Percentiles rank a stretch among this genome's conserved stretches.
Evolutionary conservation across 2,329 filamentous ascomycete genomes (phyloP).

Genomic region (Emmonsiellopsis sp.): DNA sequence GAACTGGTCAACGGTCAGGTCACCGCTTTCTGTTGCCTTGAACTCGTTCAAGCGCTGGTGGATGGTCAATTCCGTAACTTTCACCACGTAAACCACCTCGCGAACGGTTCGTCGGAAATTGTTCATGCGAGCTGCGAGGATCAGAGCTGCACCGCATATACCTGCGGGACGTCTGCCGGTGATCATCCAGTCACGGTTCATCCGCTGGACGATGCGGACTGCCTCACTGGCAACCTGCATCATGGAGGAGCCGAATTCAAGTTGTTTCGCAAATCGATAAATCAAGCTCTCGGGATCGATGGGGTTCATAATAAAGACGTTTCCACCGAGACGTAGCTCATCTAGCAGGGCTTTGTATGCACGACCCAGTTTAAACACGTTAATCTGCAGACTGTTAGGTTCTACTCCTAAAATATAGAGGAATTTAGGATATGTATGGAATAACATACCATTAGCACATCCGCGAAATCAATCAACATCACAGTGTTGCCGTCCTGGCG

Average conservation of each 20-base stretch:
- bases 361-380: conserved; percentile 85
- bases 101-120: conserved; percentile 88
- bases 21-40: conserved; percentile 72
- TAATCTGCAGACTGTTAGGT: conserved; percentile 48
- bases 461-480: conserved; percentile 93
- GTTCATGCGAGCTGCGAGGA: conserved; percentile 95
- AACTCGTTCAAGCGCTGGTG: conserved; percentile 89
- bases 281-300: conserved; percentile 86
- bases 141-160: conserved; percentile 85
- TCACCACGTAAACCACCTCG: conserved; percentile 97
- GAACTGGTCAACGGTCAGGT: conserved; percentile 81
- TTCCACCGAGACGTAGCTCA: conserved; percentile 40
- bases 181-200: conserved; percentile 97
- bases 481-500: conserved; percentile 69
- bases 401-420: neutral
- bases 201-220: conserved; percentile 75
- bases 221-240: conserved; percentile 83
- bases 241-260: conserved; percentile 78
- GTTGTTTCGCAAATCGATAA: conserved; percentile 78
- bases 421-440: neutral
- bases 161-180: conserved; percentile 88
- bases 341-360: conserved; percentile 78
- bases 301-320: conserved; percentile 62
- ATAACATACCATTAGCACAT: conserved; percentile 51
- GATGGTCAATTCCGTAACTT: conserved; percentile 89